phyloP scores from a whole-genome alignment of 805 yeast genomes.

The Blastobotrys chiropterorum region DNA sequence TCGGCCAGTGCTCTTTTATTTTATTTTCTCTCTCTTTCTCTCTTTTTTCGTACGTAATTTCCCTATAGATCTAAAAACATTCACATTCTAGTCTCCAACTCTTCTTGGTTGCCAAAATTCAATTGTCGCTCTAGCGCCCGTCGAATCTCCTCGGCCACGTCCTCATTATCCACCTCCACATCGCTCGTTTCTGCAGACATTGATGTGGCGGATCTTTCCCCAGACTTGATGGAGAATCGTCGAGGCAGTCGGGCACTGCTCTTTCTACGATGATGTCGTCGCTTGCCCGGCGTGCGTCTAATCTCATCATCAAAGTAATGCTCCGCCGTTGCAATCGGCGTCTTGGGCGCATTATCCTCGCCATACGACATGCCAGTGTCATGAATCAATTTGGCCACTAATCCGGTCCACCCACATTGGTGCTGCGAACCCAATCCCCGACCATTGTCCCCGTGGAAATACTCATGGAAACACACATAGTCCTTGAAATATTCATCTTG shows the following conservation, averaged over 20 bases:
- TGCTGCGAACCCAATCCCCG: conserved; percentile 90
- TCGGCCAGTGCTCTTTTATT: background rate
- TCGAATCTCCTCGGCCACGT: conserved; percentile 20
- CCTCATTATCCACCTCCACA: conserved; percentile 9
- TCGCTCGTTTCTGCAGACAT: conserved; percentile 5
- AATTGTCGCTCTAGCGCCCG: conserved; percentile 14
- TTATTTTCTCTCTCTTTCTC: background rate
- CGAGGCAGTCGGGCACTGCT: conserved; percentile 15
- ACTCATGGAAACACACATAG: conserved; percentile 74
- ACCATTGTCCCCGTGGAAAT: conserved; percentile 91
- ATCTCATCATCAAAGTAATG: conserved; percentile 32
- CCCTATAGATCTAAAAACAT: no score
- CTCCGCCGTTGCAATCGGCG: conserved; percentile 31
- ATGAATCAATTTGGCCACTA: conserved; percentile 86
- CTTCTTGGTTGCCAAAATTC: conserved; percentile 8
- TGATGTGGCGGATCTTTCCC: conserved; percentile 4
- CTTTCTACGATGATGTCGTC: conserved; percentile 19
- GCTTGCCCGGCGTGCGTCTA: conserved; percentile 10
- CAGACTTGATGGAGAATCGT: conserved; percentile 15
- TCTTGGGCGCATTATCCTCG: conserved; percentile 35
- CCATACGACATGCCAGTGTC: conserved; percentile 70
- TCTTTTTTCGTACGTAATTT: background rate
- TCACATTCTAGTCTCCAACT: conserved; percentile 4
- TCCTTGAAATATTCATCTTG: conserved; percentile 56
- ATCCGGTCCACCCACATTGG: conserved; percentile 95